These are phyloP conservation scores for Asterochloris erici DNA, from an alignment of 139 green algal genomes.

Conservation along the genomic window DNA sequence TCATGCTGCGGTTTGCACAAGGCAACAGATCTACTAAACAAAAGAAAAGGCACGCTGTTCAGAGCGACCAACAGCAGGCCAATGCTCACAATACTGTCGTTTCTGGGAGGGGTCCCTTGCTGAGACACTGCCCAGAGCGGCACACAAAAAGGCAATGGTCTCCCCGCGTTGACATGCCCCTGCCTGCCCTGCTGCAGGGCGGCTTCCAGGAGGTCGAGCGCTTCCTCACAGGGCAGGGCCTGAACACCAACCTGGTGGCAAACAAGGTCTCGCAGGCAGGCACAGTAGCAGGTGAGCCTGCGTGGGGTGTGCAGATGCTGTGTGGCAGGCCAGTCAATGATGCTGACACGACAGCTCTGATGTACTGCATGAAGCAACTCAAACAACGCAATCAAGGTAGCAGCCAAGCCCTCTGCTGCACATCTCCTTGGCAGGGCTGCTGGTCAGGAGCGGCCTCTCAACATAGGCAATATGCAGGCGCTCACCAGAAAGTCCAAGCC, in stretches of 20 bases:
- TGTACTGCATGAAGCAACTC: constrained; percentile 52
- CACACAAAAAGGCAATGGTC: not conserved
- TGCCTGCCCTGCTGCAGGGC: constrained; percentile 4
- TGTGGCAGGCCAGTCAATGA: constrained; percentile 21
- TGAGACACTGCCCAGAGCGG: too few species aligned
- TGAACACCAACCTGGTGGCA: constrained; percentile 8
- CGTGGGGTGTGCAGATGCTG: not conserved
- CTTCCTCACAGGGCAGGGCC: constrained; percentile 22
- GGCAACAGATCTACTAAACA: too few species aligned
- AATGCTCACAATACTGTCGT: too few species aligned
- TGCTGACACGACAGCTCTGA: constrained; percentile 24
- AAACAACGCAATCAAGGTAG: constrained; percentile 63
- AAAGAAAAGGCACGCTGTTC: too few species aligned
- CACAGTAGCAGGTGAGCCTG: not conserved
- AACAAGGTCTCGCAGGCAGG: not conserved
- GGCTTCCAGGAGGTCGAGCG: constrained; percentile 19
- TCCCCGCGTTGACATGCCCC: not conserved
- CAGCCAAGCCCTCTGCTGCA: constrained; percentile 28
- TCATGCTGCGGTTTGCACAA: too few species aligned
- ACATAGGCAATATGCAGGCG: not conserved
- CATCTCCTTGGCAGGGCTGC: constrained; percentile 32
- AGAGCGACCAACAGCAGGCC: too few species aligned
- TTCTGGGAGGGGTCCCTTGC: too few species aligned
- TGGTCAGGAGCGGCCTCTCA: not conserved
- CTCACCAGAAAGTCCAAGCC: too few species aligned